Conservation (phyloP, 75 land plant genomes). For the Picea glauca region DNA sequence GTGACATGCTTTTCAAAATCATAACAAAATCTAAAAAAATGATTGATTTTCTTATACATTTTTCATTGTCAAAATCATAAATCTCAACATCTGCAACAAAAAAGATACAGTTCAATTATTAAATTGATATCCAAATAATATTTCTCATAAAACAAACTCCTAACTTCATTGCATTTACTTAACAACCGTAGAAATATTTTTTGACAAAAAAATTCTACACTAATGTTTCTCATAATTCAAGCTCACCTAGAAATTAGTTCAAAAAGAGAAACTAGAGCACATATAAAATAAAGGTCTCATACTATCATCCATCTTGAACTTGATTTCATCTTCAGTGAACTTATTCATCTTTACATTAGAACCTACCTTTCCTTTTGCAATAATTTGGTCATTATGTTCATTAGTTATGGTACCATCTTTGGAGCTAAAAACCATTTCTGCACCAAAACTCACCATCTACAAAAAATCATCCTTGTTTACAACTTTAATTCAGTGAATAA, state of each 20-base stretch:
- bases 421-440: conserved; percentile 99
- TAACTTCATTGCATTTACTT: too few relatives aligned
- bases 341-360: conserved; percentile 98
- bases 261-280: neutral
- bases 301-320: conserved; percentile 96
- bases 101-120: neutral
- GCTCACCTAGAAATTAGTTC: neutral
- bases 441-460: conserved; percentile 99
- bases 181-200: neutral
- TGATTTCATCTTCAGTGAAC: conserved; percentile 98
- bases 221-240: neutral
- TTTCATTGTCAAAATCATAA: conserved; percentile 93
- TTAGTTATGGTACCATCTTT: conserved; percentile 98
- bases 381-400: conserved; percentile 96
- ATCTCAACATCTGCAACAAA: conserved; percentile 68
- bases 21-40: neutral
- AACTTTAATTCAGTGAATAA: too few relatives aligned
- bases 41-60: conserved; percentile 29
- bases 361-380: conserved; percentile 97
- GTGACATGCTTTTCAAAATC: neutral
- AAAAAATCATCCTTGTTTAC: conserved; percentile 91
- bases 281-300: too few relatives aligned
- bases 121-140: neutral
- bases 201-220: conserved; percentile 17
- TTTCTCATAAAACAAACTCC: too few relatives aligned